These are phyloP conservation scores for Batrachochytrium dendrobatidis DNA, from an alignment of 371 early-diverging fungal genomes.

Conservation along the genomic window DNA sequence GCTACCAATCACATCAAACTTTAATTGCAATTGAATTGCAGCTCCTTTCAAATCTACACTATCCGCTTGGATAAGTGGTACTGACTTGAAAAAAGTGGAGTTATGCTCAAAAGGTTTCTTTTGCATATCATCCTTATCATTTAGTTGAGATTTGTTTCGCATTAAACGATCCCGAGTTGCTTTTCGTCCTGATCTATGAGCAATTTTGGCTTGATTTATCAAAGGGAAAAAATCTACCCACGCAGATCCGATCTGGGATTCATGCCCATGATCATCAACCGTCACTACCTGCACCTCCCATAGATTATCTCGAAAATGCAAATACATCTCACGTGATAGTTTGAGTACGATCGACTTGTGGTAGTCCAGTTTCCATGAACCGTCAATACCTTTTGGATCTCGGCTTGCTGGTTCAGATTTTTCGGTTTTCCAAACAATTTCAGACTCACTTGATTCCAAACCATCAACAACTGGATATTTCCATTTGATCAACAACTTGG, in stretches of 20 bases:
- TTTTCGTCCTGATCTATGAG: background rate
- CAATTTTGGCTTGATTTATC: background rate
- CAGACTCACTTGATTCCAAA: background rate
- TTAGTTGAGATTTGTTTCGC: background rate
- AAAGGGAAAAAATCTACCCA: background rate
- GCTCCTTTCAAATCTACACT: conserved; percentile 2
- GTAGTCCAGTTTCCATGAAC: background rate
- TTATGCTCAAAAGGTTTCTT: too few species aligned
- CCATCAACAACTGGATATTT: background rate
- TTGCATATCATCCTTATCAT: background rate
- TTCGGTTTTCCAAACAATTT: conserved; percentile 3
- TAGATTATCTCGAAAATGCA: background rate
- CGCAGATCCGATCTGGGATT: background rate
- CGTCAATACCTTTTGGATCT: background rate
- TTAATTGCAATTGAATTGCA: background rate
- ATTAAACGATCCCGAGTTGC: background rate
- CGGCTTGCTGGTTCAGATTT: conserved; percentile 2
- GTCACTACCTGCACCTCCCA: background rate
- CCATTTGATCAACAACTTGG: background rate
- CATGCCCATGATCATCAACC: background rate
- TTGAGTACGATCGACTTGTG: background rate
- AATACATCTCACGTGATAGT: background rate
- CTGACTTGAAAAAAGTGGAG: background rate
- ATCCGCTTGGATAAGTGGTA: background rate
- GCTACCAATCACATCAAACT: background rate